These are phyloP conservation scores for Herpotrichia juniperi DNA, from an alignment of 2,329 filamentous ascomycete genomes.

Conservation along the genomic window DNA sequence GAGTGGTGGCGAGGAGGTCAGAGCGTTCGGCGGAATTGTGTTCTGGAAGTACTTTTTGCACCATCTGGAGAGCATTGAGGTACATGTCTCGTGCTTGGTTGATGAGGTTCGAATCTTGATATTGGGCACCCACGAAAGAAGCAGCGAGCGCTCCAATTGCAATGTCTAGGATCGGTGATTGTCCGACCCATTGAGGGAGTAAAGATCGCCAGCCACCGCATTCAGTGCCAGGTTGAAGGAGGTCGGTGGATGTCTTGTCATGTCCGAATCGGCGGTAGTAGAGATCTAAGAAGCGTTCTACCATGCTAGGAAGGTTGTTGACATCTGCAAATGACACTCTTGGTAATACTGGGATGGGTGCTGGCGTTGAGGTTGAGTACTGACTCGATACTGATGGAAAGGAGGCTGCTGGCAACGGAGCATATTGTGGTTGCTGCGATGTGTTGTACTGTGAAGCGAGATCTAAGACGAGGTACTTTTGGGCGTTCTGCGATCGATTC, in stretches of 20 bases:
- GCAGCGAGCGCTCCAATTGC: conserved; percentile 23
- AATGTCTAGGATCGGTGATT: conserved; percentile 22
- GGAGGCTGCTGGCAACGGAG: conserved; percentile 1
- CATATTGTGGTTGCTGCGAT: conserved; percentile 6
- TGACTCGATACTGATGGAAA: conserved; percentile 3
- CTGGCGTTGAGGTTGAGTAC: conserved; percentile 5
- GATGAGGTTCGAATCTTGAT: conserved; percentile 17
- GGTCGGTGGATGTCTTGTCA: conserved; percentile 9
- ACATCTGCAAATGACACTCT: conserved; percentile 7
- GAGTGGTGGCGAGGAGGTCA: conserved; percentile 23
- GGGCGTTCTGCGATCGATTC: conserved; percentile 24
- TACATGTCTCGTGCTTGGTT: conserved; percentile 18
- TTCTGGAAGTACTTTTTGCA: conserved; percentile 20
- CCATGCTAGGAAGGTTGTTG: conserved; percentile 14
- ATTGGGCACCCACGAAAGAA: conserved; percentile 23
- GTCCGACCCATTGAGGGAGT: conserved; percentile 21
- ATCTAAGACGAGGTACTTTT: conserved; percentile 27
- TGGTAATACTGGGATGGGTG: conserved; percentile 3
- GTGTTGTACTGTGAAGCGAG: conserved; percentile 19
- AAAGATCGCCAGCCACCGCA: conserved; percentile 22
- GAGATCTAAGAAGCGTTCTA: conserved; percentile 22
- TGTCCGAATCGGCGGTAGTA: conserved; percentile 19
- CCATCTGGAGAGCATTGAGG: conserved; percentile 20
- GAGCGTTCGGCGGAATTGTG: conserved; percentile 11
- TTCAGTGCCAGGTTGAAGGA: conserved; percentile 18